These are phyloP conservation scores for Colletotrichum sp. DNA, from an alignment of 2,329 filamentous ascomycete species.

Conservation along the genomic window DNA sequence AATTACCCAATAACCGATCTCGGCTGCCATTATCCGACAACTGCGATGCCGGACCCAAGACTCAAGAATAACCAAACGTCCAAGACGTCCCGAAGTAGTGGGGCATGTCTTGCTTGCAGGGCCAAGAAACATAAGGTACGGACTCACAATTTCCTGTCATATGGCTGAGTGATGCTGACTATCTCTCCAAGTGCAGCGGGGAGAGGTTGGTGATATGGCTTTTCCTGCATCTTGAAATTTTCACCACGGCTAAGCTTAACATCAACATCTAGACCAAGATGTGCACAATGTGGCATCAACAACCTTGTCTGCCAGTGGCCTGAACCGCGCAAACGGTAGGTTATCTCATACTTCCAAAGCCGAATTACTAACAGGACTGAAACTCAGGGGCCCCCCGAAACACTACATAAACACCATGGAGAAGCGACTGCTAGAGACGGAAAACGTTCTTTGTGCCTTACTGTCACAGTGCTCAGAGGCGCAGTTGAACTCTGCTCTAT, in stretches of 20 bases:
- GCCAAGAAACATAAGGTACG: constrained; percentile 16
- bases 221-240: not conserved
- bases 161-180: not conserved
- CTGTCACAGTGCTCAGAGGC: not conserved
- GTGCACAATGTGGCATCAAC: constrained; percentile 16
- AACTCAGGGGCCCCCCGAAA: constrained; percentile 15
- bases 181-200: constrained; percentile 8
- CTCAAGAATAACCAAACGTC: not conserved
- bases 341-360: not conserved
- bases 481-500: not conserved
- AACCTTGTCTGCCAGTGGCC: constrained; percentile 16
- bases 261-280: not conserved
- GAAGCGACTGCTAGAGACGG: constrained; percentile 7
- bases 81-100: constrained; percentile 2
- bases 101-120: constrained; percentile 14
- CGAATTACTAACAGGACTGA: not conserved
- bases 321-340: constrained; percentile 16
- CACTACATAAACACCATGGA: constrained; percentile 12
- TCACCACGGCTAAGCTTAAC: not conserved
- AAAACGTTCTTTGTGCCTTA: not conserved
- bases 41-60: not conserved
- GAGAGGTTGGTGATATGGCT: not conserved
- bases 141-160: not conserved
- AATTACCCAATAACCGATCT: not conserved
- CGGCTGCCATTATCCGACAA: not conserved